Percentiles rank a stretch among this genome's conserved stretches.
phyloP scores from a whole-genome alignment of 331 rosid species.

The Pyracantha coccinea region DNA sequence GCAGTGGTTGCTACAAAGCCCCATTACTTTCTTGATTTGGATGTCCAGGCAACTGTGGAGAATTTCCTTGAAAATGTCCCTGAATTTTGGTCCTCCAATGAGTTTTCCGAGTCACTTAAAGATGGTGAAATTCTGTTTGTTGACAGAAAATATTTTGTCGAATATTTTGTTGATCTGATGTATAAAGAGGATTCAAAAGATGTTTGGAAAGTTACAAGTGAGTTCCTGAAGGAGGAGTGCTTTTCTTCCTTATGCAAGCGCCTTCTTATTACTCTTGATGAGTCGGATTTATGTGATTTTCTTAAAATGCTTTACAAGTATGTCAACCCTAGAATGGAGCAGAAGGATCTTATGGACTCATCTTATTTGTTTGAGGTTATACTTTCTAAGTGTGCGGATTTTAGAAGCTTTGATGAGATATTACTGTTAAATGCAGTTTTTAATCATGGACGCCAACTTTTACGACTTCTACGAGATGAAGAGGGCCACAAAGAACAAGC shows the following conservation, averaged over 20 bases:
- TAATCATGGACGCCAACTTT: constrained; percentile 64
- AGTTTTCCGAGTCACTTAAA: constrained; percentile 68
- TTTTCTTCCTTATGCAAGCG: constrained; percentile 66
- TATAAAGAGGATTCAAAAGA: constrained; percentile 51
- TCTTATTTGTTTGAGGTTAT: constrained; percentile 54
- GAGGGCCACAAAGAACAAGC: constrained; percentile 35
- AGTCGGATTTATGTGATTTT: constrained; percentile 51
- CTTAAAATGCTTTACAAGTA: constrained; percentile 40
- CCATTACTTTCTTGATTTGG: constrained; percentile 88
- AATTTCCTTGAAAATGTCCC: constrained; percentile 81
- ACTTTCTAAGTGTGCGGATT: constrained; percentile 43
- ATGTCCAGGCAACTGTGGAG: constrained; percentile 56
- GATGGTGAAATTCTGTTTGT: constrained; percentile 71
- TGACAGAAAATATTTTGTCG: constrained; percentile 55
- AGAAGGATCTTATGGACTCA: constrained; percentile 28
- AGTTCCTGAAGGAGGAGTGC: constrained; percentile 55
- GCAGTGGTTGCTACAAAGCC: constrained; percentile 97
- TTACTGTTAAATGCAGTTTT: constrained; percentile 59
- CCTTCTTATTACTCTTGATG: constrained; percentile 77
- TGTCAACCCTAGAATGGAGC: constrained; percentile 34
- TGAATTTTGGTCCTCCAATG: constrained; percentile 84
- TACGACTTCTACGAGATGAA: constrained; percentile 57
- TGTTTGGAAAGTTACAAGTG: constrained; percentile 58
- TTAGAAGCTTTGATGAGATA: constrained; percentile 53
- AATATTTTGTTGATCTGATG: constrained; percentile 60